phyloP scores from a whole-genome alignment of 2,329 filamentous ascomycete species.

The Pestalotiopsis sp. region DNA sequence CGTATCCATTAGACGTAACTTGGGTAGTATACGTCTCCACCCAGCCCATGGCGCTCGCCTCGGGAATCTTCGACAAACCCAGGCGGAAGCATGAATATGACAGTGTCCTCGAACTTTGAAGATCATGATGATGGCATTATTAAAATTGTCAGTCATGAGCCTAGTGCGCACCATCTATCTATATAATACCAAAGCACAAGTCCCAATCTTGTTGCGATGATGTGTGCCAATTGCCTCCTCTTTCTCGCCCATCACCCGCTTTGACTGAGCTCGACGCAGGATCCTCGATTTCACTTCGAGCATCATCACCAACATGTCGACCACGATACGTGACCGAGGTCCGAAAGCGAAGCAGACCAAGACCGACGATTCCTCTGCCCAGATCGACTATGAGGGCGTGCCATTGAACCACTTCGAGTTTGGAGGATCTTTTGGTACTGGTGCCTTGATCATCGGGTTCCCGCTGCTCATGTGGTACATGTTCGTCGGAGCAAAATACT shows the following conservation, averaged over 20 bases:
- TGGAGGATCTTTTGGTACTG: constrained; percentile 78
- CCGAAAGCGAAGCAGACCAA: background rate
- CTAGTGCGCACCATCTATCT: too few species aligned
- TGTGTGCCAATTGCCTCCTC: background rate
- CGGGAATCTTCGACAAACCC: too few species aligned
- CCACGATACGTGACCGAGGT: background rate
- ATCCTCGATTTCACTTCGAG: background rate
- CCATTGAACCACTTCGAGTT: constrained; percentile 68
- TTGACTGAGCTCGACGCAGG: background rate
- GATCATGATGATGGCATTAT: too few species aligned
- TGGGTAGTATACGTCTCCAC: too few species aligned
- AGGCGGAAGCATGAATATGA: too few species aligned
- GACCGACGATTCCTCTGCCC: background rate
- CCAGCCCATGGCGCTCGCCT: too few species aligned
- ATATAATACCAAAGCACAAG: too few species aligned
- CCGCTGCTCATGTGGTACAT: constrained; percentile 97
- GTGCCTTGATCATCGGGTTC: constrained; percentile 86
- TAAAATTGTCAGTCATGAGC: too few species aligned
- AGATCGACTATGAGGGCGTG: background rate
- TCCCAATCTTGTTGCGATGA: too few species aligned
- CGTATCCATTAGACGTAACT: background rate
- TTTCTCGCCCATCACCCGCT: background rate
- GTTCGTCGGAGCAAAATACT: constrained; percentile 95
- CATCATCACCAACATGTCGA: background rate
- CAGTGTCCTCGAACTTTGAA: too few species aligned